A percentile compares a stretch with the other conserved stretches of the same genome.
Evolutionary conservation across 2,329 filamentous ascomycete species (phyloP).

Genomic region (Paraphaeosphaeria minitans): DNA sequence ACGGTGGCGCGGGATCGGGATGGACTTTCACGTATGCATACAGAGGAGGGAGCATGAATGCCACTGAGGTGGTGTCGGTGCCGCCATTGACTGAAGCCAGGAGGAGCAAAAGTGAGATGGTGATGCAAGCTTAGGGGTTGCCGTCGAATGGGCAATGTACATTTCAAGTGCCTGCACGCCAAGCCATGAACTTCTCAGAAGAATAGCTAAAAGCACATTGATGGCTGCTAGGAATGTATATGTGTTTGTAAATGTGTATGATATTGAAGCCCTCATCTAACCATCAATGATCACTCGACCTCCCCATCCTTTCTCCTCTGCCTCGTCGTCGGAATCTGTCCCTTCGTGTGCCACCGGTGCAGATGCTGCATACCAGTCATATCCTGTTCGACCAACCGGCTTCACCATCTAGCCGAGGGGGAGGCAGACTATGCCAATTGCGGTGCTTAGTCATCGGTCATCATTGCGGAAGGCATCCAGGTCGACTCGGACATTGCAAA

Average conservation of each 20-base stretch:
- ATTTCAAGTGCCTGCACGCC: too few species aligned
- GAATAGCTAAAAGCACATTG: too few species aligned
- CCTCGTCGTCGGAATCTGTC: background rate
- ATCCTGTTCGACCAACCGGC: background rate
- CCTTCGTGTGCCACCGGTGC: background rate
- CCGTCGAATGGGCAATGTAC: background rate
- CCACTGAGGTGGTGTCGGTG: background rate
- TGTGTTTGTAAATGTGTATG: too few species aligned
- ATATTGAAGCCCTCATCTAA: background rate
- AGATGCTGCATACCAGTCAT: background rate
- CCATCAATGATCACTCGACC: background rate
- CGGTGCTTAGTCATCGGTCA: background rate
- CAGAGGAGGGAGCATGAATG: slow-evolving; percentile 1
- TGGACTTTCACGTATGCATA: slow-evolving; percentile 6
- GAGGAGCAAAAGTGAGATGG: background rate
- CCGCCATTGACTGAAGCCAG: background rate
- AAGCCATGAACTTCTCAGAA: too few species aligned
- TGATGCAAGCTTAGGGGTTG: background rate
- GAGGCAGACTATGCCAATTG: background rate
- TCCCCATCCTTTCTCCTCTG: background rate
- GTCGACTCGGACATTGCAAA: background rate
- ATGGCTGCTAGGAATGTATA: too few species aligned
- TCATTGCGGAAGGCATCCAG: background rate
- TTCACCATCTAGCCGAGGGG: background rate
- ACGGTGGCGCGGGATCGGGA: background rate